These are phyloP conservation scores for Apiotrichum sp. DNA, from an alignment of 1,284 basidiomycete genomes.

Conservation along the genomic window DNA sequence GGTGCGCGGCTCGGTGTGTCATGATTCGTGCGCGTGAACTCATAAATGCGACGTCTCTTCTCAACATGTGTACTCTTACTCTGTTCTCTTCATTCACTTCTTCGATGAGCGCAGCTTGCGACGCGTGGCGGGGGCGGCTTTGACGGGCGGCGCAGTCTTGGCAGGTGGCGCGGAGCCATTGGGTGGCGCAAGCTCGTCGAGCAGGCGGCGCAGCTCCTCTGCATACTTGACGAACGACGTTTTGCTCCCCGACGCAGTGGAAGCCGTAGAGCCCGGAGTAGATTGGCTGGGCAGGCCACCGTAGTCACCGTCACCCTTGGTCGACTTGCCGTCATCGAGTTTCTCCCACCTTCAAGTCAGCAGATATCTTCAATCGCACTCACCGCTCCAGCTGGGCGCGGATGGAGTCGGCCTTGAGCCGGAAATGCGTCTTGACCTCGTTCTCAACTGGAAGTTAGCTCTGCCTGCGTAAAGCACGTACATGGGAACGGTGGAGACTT, in stretches of 20 bases:
- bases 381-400: conserved; percentile 69
- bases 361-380: not conserved
- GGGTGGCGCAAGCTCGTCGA: conserved; percentile 20
- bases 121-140: too few species aligned
- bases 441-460: conserved; percentile 62
- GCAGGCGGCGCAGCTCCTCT: conserved; percentile 14
- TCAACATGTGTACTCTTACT: too few species aligned
- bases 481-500: conserved; percentile 59
- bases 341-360: conserved; percentile 22
- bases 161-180: too few species aligned
- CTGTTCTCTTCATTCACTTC: too few species aligned
- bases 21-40: too few species aligned
- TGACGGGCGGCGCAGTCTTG: too few species aligned
- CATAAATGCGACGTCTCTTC: too few species aligned
- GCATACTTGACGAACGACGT: conserved; percentile 21
- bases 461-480: conserved; percentile 11
- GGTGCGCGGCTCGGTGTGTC: too few species aligned
- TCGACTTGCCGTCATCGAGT: conserved; percentile 25
- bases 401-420: conserved; percentile 69
- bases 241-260: not conserved
- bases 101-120: too few species aligned
- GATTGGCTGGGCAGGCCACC: not conserved
- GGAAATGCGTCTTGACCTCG: conserved; percentile 80
- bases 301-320: conserved; percentile 1
- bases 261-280: too few species aligned